A percentile compares a stretch with the other conserved stretches of the same genome.
phyloP scores from a whole-genome alignment of 23 red algal genomes.

The Pyropia haitanensis region DNA sequence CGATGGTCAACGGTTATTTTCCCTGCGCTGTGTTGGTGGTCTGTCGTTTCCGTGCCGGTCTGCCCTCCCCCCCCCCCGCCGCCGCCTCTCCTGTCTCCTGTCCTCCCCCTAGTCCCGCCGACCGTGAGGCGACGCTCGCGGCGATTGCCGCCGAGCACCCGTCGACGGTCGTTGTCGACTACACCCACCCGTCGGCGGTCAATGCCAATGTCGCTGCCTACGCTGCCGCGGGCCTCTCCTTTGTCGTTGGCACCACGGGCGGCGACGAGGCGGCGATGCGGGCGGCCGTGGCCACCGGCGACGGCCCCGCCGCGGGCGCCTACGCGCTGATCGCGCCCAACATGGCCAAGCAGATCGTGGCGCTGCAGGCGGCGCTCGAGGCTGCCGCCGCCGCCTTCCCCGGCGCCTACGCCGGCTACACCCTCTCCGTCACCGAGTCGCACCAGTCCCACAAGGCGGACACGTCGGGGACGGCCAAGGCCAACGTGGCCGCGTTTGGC shows the following conservation, averaged over 20 bases:
- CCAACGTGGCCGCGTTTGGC: conserved; percentile 55
- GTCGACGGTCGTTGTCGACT: conserved; percentile 63
- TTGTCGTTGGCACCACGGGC: conserved; percentile 94
- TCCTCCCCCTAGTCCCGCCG: conserved; percentile 5
- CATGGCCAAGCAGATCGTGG: conserved; percentile 99
- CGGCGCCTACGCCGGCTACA: conserved; percentile 57
- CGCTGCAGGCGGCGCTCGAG: conserved; percentile 89
- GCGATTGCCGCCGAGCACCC: conserved; percentile 15
- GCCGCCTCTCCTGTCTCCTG: background rate
- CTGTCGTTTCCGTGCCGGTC: background rate
- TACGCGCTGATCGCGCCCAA: conserved; percentile 96
- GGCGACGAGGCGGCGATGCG: conserved; percentile 60
- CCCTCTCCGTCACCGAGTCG: conserved; percentile 70
- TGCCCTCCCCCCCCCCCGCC: background rate
- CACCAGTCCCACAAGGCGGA: conserved; percentile 89
- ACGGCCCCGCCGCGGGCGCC: background rate
- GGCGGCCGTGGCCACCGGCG: conserved; percentile 5
- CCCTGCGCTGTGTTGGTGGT: background rate
- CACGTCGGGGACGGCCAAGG: conserved; percentile 94
- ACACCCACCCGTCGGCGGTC: conserved; percentile 80
- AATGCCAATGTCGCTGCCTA: conserved; percentile 80
- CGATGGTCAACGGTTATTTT: background rate
- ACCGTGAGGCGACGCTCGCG: background rate
- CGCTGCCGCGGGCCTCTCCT: conserved; percentile 33
- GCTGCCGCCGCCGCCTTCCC: conserved; percentile 74